Percentiles rank a stretch among this genome's conserved stretches.
These are phyloP conservation scores for Suhomyces wounanorum DNA, from an alignment of 1,139 yeast genomes.

Conservation along the genomic window DNA sequence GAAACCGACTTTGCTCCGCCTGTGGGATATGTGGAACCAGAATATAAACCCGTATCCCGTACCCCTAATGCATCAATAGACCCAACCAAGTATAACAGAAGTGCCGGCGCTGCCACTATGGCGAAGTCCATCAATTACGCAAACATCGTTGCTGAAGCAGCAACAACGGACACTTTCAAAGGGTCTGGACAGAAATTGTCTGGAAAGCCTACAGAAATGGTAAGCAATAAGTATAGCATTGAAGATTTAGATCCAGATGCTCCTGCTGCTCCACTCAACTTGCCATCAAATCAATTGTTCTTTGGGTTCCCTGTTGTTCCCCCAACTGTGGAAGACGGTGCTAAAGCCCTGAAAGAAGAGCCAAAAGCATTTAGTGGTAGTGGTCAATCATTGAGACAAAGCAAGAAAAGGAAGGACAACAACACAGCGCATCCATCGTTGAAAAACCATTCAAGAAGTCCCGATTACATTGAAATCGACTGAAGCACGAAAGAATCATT, in stretches of 20 bases:
- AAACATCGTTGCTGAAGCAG: slow-evolving; percentile 50
- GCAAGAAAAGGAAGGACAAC: slow-evolving; percentile 71
- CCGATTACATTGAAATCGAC: slow-evolving; percentile 81
- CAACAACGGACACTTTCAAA: slow-evolving; percentile 37
- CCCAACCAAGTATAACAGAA: slow-evolving; percentile 38
- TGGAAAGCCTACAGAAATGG: slow-evolving; percentile 49
- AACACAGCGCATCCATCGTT: slow-evolving; percentile 43
- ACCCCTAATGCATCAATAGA: slow-evolving; percentile 29
- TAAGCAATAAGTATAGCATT: slow-evolving; percentile 24
- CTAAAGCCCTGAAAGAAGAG: slow-evolving; percentile 33
- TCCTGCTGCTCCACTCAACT: slow-evolving; percentile 67
- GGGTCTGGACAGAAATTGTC: slow-evolving; percentile 77
- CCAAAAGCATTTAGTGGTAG: slow-evolving; percentile 51
- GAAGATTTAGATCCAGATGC: slow-evolving; percentile 53
- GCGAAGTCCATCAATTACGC: slow-evolving; percentile 75
- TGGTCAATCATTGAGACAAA: slow-evolving; percentile 73
- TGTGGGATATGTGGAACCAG: slow-evolving; percentile 95
- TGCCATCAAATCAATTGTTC: slow-evolving; percentile 86
- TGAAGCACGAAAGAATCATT: slow-evolving; percentile 18
- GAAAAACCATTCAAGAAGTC: slow-evolving; percentile 60
- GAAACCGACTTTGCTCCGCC: slow-evolving; percentile 99
- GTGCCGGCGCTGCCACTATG: slow-evolving; percentile 72
- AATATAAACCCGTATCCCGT: slow-evolving; percentile 46
- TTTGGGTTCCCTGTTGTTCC: slow-evolving; percentile 90
- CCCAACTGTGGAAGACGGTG: slow-evolving; percentile 53